Evolutionary conservation across 2,329 filamentous ascomycete species (phyloP).

Genomic region (Colletotrichum siamense): DNA sequence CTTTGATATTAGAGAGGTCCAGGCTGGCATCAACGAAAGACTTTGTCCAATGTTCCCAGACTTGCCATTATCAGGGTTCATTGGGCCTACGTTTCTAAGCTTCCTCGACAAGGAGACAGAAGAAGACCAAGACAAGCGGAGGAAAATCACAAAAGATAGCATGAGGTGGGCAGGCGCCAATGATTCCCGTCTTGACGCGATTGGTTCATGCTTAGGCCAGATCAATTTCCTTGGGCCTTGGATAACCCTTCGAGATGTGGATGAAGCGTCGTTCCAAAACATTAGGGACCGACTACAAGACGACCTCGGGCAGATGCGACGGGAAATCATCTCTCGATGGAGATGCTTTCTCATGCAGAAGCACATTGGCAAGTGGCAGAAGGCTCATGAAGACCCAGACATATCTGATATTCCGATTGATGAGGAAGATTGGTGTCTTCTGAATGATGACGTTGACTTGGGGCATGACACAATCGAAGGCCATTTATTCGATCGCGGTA

Average conservation of each 20-base stretch:
- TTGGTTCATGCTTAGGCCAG: not conserved
- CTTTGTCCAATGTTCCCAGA: not conserved
- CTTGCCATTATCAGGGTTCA: not conserved
- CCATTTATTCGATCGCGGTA: not conserved
- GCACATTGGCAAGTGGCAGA: not conserved
- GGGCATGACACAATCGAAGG: not conserved
- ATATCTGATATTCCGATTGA: rapidly evolving
- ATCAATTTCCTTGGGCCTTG: not conserved
- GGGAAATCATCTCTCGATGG: not conserved
- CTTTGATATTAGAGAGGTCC: not conserved
- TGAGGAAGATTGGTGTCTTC: not conserved
- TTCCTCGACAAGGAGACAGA: not conserved
- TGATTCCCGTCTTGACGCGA: not conserved
- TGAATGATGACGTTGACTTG: not conserved
- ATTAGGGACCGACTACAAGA: not conserved
- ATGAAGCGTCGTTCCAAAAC: not conserved
- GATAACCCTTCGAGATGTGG: not conserved
- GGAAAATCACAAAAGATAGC: rapidly evolving
- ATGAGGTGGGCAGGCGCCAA: not conserved
- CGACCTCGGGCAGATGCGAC: not conserved
- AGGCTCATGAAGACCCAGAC: not conserved
- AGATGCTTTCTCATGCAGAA: not conserved
- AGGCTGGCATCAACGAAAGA: rapidly evolving
- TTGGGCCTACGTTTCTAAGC: not conserved
- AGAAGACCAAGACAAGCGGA: not conserved